Percentiles rank a stretch among this genome's conserved stretches.
Evolutionary conservation across 2,329 filamentous ascomycete species (phyloP).

Genomic region (Verruconis gallopava): DNA sequence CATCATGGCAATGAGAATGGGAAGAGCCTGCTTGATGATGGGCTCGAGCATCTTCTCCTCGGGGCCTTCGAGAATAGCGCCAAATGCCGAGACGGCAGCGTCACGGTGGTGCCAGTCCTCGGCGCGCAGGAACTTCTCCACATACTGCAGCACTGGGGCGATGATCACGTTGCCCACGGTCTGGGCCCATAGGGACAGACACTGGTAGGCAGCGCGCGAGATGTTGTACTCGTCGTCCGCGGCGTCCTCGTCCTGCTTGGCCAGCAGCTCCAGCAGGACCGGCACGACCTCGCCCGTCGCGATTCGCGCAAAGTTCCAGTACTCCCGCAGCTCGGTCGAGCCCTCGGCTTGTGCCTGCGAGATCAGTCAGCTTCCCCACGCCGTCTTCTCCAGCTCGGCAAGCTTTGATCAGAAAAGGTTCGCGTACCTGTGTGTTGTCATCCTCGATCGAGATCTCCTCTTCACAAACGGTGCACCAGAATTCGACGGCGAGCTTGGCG

Average conservation of each 20-base stretch:
- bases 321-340: conserved; percentile 72
- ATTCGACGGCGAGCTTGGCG: conserved; percentile 93
- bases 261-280: conserved; percentile 74
- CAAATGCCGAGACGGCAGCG: conserved; percentile 92
- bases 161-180: conserved; percentile 78
- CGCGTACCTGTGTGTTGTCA: conserved; percentile 67
- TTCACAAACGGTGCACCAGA: conserved; percentile 99
- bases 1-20: conserved; percentile 85
- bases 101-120: conserved; percentile 94
- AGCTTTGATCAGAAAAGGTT: conserved; percentile 12
- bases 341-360: conserved; percentile 51
- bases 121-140: conserved; percentile 76
- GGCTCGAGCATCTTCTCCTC: conserved; percentile 86
- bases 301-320: conserved; percentile 91
- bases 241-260: conserved; percentile 96
- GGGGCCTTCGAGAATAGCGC: conserved; percentile 96
- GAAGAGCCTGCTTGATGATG: conserved; percentile 88
- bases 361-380: no score
- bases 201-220: conserved; percentile 89
- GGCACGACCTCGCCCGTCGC: conserved; percentile 91
- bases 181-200: conserved; percentile 87
- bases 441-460: conserved; percentile 97
- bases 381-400: no score
- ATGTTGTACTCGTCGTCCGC: conserved; percentile 96
- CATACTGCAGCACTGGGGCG: conserved; percentile 74